Base-by-base conservation (phyloP, 805 yeast species). In the Lachancea sp. region DNA sequence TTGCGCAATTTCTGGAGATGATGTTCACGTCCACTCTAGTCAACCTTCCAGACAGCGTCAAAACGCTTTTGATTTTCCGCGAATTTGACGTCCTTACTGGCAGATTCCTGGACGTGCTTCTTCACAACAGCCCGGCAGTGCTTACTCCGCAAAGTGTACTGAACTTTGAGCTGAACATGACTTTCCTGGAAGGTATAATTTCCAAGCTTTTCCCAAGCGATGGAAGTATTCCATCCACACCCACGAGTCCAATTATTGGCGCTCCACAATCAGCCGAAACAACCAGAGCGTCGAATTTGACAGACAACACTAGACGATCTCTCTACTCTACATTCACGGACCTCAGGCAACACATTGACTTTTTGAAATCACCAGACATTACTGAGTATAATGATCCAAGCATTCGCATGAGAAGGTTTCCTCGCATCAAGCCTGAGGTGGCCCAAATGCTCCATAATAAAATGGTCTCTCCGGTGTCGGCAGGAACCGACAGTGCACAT, bases 31-130 rank as follows among this genome's bases (percentile, higher is more conserved):
- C 95, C 1, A 88, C 95, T 13, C 78, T 93, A 54, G 81, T 84
- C 10, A 85, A 84, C 48, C 70, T 93, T 38, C 97, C 98, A 0
- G 74, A 74, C 37, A 76, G 85, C 4, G 81, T 91, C 46, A 78
- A 85, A 53, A 81, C 91, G 2, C 68, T 89, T 48, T 77, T 95
- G n/a, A 75, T 90, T 49, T 81, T 88, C 52, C 77, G 95, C 58
- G 88, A 91, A 22, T 87, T 86, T 60, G 98, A 90, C 67, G 81
- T 85, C 51, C 75, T 93, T 48, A 81, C 95, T 0, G 77, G 81
- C 34, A 78, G 81, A 49, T 78, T 91, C 60, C 69, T 85, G 49
- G 72, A 74, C 36, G 70, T 81, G 8, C 69, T 90, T 48, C 69
- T 79, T 37, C 65, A 72, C 31, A 73, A 74, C 16, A 76, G 80